Evolutionary conservation across 2,329 filamentous ascomycete genomes (phyloP).

Genomic region (Pseudocercospora crystallina): DNA sequence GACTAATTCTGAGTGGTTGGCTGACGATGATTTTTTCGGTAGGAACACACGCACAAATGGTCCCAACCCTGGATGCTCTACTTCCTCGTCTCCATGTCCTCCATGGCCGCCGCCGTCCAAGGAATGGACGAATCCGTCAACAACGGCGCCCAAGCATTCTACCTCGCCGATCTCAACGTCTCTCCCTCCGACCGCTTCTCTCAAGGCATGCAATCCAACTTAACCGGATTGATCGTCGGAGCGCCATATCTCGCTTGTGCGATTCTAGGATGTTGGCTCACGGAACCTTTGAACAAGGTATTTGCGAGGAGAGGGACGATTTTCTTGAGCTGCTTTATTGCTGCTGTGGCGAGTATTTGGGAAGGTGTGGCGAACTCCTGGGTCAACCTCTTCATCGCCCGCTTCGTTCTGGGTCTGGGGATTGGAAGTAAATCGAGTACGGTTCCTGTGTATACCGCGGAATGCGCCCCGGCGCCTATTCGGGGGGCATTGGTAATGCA

Average conservation of each 20-base stretch:
- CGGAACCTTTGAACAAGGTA: slow-evolving; percentile 43
- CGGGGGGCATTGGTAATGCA: slow-evolving; percentile 34
- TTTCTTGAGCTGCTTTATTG: slow-evolving; percentile 44
- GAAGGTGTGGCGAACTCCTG: slow-evolving; percentile 68
- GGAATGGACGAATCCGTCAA: slow-evolving; percentile 34
- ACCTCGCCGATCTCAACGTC: slow-evolving; percentile 19
- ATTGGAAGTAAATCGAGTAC: slow-evolving; percentile 43
- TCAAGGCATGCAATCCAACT: slow-evolving; percentile 15
- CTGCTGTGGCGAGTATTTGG: slow-evolving; percentile 61
- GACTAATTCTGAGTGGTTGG: too few relatives aligned
- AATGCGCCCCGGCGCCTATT: slow-evolving; percentile 51
- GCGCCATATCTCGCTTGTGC: slow-evolving; percentile 47
- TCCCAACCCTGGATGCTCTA: slow-evolving; percentile 51
- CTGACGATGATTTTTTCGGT: too few relatives aligned
- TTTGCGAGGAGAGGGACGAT: slow-evolving; percentile 39
- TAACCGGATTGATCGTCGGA: slow-evolving; percentile 48
- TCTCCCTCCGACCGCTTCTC: too few relatives aligned
- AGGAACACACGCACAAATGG: slow-evolving; percentile 36
- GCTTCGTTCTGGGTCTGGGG: slow-evolving; percentile 67
- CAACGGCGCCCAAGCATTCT: slow-evolving; percentile 32
- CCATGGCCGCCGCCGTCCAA: slow-evolving; percentile 21
- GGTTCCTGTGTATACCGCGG: slow-evolving; percentile 42
- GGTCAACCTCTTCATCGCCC: slow-evolving; percentile 66
- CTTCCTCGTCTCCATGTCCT: slow-evolving; percentile 38
- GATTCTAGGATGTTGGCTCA: slow-evolving; percentile 48